Evolutionary conservation across 192 early-diverging fungal genomes (phyloP).

Genomic region (Chytriomyces hyalinus): DNA sequence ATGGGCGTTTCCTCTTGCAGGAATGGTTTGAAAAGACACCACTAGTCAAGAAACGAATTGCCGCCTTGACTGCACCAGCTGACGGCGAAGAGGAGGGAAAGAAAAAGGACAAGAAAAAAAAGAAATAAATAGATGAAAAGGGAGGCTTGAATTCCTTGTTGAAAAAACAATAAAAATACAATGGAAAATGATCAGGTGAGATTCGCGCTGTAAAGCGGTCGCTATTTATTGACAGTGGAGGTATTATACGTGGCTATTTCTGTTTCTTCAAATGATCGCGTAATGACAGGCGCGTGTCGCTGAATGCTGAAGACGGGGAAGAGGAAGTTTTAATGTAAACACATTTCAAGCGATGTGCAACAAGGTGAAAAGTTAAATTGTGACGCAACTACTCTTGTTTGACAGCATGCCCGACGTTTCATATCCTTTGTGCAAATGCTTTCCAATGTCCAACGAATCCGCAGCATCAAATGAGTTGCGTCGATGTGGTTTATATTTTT

Average conservation of each 20-base stretch:
- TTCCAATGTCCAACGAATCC: constrained; percentile 19
- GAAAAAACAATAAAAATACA: too few species aligned
- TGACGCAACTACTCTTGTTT: constrained; percentile 27
- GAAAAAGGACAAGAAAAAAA: constrained; percentile 44
- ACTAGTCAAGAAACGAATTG: constrained; percentile 52
- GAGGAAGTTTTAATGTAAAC: not conserved
- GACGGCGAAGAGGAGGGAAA: constrained; percentile 44
- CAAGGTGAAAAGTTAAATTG: not conserved
- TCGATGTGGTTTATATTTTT: constrained; percentile 34
- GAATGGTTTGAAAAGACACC: constrained; percentile 61
- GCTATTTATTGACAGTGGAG: too few species aligned
- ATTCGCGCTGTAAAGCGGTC: too few species aligned
- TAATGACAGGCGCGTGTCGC: constrained; percentile 1
- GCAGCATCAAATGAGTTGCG: constrained; percentile 33
- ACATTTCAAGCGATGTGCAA: not conserved
- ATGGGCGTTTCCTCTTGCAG: constrained; percentile 21
- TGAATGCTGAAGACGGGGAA: constrained; percentile 6
- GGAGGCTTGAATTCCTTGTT: constrained; percentile 24
- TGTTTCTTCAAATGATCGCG: constrained; percentile 9
- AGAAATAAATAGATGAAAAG: constrained; percentile 41
- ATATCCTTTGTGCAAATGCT: constrained; percentile 33
- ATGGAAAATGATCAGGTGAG: too few species aligned
- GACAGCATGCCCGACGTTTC: constrained; percentile 15
- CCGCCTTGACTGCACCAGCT: constrained; percentile 47
- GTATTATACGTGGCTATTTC: not conserved